Evolutionary conservation across 148 eudicot genomes (phyloP), one percentile per base, ranked within the genome.

Genomic region (Rhododendron ovatum): DNA sequence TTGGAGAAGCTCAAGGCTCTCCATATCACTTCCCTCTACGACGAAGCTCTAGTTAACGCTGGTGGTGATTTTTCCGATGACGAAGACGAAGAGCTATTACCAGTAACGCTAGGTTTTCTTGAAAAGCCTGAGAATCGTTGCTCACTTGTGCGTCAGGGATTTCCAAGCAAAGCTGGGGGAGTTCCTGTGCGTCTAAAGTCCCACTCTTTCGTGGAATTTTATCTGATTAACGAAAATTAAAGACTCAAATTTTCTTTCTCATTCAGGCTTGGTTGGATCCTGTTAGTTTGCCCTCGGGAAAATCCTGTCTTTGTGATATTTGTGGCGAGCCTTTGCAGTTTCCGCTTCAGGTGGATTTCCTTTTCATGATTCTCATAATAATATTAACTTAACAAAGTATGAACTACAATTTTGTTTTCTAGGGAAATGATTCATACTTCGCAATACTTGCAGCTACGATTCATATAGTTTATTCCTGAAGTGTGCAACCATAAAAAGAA

Each of bases 91-190:
- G 92, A 91, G 0, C 50, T 85, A 73, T 87, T 84, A 5, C 89
- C 89, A 30, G 91, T 92, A 76, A 88, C 85, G 0, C 89, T 95
- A 63, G 99, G 98, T 24, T 93, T 96, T 86, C 84, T 88, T 2
- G 94, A 93, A 71, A 90, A 92, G 89, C 96, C 96, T 1, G 82
- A 88, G 43, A 84, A 89, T 79, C 59, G 61, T 5, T 87, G 92
- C 91, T 87, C 90, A 5, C 91, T 95, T 69, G 90, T 87, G 47
- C 98, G 94, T 47, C 94, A 95, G 35, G 69, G 86, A 26, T 96
- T 96, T 84, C 98, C 99, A 2, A 92, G 98, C 95, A 95, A 93
- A 88, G 98, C 99, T 73, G 99, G 99, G 26, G 94, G 98, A 55
- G 82, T 88, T 77, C 99, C 99, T 82, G 99, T 95, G 89, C 47